Conservation (phyloP, 2,329 filamentous ascomycete species). For the Exutisphaerella laricina region DNA sequence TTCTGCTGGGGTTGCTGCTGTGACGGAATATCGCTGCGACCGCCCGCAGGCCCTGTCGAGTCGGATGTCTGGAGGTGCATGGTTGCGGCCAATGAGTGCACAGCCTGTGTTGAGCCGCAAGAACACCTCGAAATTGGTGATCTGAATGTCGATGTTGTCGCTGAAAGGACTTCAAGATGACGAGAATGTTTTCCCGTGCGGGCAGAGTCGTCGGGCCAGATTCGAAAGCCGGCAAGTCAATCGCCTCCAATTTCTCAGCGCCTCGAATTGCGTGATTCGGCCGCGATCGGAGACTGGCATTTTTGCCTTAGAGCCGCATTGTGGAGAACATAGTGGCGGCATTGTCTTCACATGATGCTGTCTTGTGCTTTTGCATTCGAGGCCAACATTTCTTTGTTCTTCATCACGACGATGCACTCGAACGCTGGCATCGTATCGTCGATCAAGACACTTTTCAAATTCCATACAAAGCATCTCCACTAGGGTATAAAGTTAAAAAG, state of each 20-base stretch:
- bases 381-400: no score
- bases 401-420: no score
- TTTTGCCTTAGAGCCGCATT: conserved; percentile 18
- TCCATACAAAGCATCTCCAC: conserved; percentile 3
- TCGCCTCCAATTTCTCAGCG: conserved; percentile 5
- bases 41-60: conserved; percentile 24
- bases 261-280: conserved; percentile 4
- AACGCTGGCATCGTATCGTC: no score
- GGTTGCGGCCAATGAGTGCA: no score
- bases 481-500: conserved; percentile 10
- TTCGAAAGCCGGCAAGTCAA: background rate
- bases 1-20: conserved; percentile 7
- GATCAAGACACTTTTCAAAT: background rate
- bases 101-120: no score
- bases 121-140: background rate
- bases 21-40: background rate
- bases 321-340: no score
- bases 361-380: no score
- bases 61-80: conserved; percentile 34
- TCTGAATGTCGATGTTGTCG: background rate
- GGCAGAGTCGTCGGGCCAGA: no score
- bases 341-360: no score
- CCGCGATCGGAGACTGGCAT: conserved; percentile 1
- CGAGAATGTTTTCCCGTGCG: background rate
- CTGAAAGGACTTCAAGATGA: background rate